Conservation (phyloP, 345 rosid species). For the Moricandia arvensis region DNA sequence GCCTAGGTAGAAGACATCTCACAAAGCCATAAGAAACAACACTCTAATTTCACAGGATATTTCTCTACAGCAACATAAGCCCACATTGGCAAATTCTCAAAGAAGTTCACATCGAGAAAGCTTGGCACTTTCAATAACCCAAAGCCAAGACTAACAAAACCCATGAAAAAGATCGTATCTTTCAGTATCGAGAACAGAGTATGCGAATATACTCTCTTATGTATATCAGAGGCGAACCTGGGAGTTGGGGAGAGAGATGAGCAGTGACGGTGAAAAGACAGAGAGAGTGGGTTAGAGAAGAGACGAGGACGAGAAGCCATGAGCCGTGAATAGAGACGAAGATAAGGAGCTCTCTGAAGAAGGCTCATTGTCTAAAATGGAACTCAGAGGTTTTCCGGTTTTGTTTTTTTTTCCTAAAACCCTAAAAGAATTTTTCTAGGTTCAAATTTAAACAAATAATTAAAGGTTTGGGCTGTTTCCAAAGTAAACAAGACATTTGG, state of each 20-base stretch:
- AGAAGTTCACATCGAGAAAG: background rate
- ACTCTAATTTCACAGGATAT: background rate
- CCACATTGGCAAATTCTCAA: too few species aligned
- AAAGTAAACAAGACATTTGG: background rate
- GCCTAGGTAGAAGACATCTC: background rate
- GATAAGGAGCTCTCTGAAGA: conserved; percentile 27
- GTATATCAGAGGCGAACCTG: background rate
- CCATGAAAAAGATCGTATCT: background rate
- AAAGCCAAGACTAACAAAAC: background rate
- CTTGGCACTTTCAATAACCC: background rate
- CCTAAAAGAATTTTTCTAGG: background rate
- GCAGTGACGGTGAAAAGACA: background rate
- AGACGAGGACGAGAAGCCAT: conserved; percentile 38
- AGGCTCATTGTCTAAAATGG: conserved; percentile 25
- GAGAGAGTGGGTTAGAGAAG: conserved; percentile 4
- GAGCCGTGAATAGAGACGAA: conserved; percentile 22
- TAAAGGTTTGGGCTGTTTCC: background rate
- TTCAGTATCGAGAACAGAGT: background rate
- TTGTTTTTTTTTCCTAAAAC: background rate
- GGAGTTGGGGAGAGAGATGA: background rate
- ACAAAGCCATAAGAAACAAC: background rate
- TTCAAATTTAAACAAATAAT: background rate
- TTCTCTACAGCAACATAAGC: background rate
- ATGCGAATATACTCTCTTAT: background rate
- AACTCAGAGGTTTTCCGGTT: conserved; percentile 1